A percentile compares a stretch with the other conserved stretches of the same genome.
These are phyloP conservation scores for Prunus mume DNA, from an alignment of 306 rosid genomes.

Conservation along the genomic window DNA sequence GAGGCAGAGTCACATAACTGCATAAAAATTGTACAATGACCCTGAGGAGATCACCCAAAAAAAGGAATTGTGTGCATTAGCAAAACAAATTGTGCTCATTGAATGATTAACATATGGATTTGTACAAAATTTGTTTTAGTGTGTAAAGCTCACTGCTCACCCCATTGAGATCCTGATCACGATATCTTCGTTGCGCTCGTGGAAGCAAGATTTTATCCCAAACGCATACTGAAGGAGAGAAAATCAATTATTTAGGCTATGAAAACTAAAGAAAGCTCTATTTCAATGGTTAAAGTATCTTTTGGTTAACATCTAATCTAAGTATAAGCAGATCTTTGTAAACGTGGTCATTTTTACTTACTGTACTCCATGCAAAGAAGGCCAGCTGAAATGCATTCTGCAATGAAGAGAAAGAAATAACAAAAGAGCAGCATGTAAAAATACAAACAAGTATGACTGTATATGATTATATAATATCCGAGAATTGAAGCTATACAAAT, in stretches of 20 bases:
- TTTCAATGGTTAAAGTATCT: not conserved
- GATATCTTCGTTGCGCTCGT: slow-evolving; percentile 27
- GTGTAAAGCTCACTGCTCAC: slow-evolving; percentile 46
- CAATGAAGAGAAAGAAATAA: slow-evolving; percentile 5
- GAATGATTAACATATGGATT: not conserved
- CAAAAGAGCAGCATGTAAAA: not conserved
- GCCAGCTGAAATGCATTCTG: slow-evolving; percentile 87
- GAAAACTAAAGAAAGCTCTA: not conserved
- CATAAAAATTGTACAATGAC: slow-evolving; percentile 62
- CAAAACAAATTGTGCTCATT: not conserved
- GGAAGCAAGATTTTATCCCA: slow-evolving; percentile 45
- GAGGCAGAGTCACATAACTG: slow-evolving; percentile 87
- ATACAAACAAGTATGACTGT: not conserved
- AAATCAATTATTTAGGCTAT: not conserved
- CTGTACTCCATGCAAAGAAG: slow-evolving; percentile 66
- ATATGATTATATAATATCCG: not conserved
- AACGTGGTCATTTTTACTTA: slow-evolving; percentile 26
- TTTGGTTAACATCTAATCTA: not conserved
- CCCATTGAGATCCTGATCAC: slow-evolving; percentile 60
- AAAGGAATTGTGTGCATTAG: not conserved
- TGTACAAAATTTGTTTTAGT: not conserved
- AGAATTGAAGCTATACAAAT: no score
- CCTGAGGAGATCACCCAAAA: slow-evolving; percentile 44
- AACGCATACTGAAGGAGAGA: slow-evolving; percentile 39
- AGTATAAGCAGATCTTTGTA: not conserved